These are phyloP conservation scores for Sclerotinia borealis DNA, from an alignment of 2,329 filamentous ascomycete species.

Conservation along the genomic window DNA sequence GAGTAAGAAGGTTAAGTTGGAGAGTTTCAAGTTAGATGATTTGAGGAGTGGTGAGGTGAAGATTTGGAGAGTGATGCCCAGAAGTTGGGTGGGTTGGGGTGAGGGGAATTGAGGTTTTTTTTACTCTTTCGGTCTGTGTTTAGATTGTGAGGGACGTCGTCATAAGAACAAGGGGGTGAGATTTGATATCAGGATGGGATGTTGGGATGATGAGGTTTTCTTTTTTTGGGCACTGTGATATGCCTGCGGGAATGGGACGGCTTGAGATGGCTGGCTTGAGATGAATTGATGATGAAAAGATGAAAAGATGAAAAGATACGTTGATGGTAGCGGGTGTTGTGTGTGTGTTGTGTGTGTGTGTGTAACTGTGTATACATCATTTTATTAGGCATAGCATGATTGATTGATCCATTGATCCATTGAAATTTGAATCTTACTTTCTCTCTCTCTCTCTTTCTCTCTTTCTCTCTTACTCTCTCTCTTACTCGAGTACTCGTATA, in stretches of 20 bases:
- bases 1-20: constrained; percentile 85
- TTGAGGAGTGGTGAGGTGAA: constrained; percentile 89
- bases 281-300: background rate
- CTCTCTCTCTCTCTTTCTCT: no score
- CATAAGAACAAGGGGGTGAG: background rate
- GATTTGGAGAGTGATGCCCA: constrained; percentile 92
- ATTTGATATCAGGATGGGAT: background rate
- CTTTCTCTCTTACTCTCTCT: no score
- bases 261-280: background rate
- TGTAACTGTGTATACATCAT: constrained; percentile 7
- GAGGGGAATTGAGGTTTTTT: background rate
- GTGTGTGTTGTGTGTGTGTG: background rate
- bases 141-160: background rate
- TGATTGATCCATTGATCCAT: no score
- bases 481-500: no score
- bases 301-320: background rate
- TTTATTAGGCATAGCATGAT: constrained; percentile 11
- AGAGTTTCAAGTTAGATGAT: constrained; percentile 92
- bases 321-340: constrained; percentile 1
- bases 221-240: background rate
- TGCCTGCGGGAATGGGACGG: background rate
- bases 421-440: no score
- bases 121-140: background rate
- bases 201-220: background rate
- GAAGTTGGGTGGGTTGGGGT: constrained; percentile 83